Evolutionary conservation across 805 yeast species (phyloP), one percentile per base, ranked within the genome.

Genomic region (Kluyveromyces aestuarii): DNA sequence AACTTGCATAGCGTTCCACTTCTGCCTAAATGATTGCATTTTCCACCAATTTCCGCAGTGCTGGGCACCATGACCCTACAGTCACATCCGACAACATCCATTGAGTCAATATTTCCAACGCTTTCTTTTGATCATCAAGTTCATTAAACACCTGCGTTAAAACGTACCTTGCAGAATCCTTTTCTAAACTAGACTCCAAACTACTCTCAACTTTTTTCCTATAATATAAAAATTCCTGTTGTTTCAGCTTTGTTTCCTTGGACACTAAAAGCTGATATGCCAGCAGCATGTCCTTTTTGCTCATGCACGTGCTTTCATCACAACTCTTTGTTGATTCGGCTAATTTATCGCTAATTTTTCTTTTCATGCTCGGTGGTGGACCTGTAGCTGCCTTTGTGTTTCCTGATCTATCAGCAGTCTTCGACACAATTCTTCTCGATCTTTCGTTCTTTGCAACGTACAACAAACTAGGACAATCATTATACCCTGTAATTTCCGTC

Each of bases 41-140:
- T 47, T 76, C 78, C 14, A 78, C 55, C 4, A 83, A 62, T 59
- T 81, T 81, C 45, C 81, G 73, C 47, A 85, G 68, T 3, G 90
- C 84, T 25, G 79, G 72, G 52, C 85, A 79, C 95, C 95, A 85
- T 21, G 66, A 63, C 46, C 79, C 71, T 10, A 78, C 76, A 0
- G 84, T 81, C 40, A 72, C 74, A 55, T 80, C 78, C 2, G 66
- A 56, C 66, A 82, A 68, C 78, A 82, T 79, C 70, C 79, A 82
- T 30, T 74, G 67, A 30, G 69, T 73, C 46, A 69, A 69, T 44
- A 54, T 58, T 49, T 57, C 63, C 48, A 70, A 71, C 48, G 68
- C 73, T 14, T 48, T 40, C 1, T 51, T 50, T n/a, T 54, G 59
- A 25, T 65, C 60, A 8, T 56, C 48, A 19, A 50, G 44, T 27